Conservation (phyloP, 306 rosid species). For the Sicyos edulis region DNA sequence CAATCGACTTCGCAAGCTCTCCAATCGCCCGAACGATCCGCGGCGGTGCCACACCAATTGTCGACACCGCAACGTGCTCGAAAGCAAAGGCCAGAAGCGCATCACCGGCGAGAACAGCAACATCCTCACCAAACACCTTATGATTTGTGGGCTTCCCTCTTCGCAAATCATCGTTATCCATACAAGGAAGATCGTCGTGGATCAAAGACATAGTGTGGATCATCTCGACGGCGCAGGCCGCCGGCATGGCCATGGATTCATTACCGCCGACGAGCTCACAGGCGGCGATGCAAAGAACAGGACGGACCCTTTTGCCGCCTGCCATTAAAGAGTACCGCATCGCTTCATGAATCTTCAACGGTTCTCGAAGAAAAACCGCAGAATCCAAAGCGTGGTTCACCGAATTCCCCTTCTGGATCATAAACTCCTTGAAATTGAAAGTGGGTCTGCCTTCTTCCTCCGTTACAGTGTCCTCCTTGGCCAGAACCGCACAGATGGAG, state of each 20-base stretch:
- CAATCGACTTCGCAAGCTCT: neutral
- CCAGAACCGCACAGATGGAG: neutral
- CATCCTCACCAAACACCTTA: conserved; percentile 11
- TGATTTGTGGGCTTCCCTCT: conserved; percentile 10
- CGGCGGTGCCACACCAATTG: neutral
- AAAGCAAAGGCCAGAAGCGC: conserved; percentile 11
- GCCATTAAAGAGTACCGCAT: conserved; percentile 12
- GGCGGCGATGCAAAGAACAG: neutral
- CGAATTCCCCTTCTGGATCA: conserved; percentile 8
- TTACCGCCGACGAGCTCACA: conserved; percentile 2
- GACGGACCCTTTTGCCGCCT: conserved; percentile 4
- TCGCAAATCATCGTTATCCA: conserved; percentile 16
- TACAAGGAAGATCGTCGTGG: conserved; percentile 17
- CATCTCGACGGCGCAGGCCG: conserved; percentile 9
- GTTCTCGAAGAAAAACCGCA: conserved; percentile 16
- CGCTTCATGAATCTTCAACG: conserved; percentile 8
- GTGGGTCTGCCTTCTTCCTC: conserved; percentile 1
- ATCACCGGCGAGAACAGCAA: conserved; percentile 14
- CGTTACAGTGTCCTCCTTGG: conserved; percentile 4
- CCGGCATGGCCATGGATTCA: conserved; percentile 16
- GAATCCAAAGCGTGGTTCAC: conserved; percentile 8
- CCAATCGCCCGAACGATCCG: conserved; percentile 13
- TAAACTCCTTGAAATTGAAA: conserved; percentile 10
- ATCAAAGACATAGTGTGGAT: conserved; percentile 11
- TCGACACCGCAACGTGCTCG: conserved; percentile 7